Percentiles rank a stretch among this genome's conserved stretches.
Evolutionary conservation across 305 asterid species (phyloP).

Genomic region (Coffea humblotiana): DNA sequence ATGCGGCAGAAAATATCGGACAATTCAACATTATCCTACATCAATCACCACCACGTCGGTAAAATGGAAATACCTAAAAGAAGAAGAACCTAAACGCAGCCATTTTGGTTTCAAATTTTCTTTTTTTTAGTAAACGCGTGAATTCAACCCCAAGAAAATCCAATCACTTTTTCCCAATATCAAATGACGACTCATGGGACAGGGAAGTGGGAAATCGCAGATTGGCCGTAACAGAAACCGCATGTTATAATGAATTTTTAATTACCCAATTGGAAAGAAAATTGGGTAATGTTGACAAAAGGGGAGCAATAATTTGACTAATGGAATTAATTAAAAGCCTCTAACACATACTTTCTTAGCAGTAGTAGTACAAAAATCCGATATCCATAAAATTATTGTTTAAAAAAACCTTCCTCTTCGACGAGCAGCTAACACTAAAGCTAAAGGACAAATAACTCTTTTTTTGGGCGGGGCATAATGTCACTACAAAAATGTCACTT

Average conservation of each 20-base stretch:
- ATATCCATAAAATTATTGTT: background rate
- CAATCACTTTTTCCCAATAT: background rate
- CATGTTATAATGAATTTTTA: background rate
- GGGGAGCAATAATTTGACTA: background rate
- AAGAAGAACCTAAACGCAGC: no score
- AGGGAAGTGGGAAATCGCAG: constrained; percentile 1
- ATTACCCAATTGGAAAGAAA: background rate
- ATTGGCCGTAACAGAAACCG: background rate
- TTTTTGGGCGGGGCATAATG: constrained; percentile 10
- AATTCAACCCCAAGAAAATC: background rate
- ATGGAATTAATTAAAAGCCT: background rate
- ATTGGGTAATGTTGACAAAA: background rate
- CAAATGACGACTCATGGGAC: background rate
- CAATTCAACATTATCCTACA: background rate
- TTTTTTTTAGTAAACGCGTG: no score
- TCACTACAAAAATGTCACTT: constrained; percentile 12
- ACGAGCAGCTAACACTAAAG: constrained; percentile 15
- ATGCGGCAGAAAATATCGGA: background rate
- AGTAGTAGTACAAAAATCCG: no score
- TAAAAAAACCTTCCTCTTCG: background rate
- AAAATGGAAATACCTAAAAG: no score
- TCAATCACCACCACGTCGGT: no score
- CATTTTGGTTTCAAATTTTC: no score
- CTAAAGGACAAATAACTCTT: constrained; percentile 34
- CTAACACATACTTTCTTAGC: no score